Evolutionary conservation across 1,284 basidiomycete species (phyloP).

Genomic region (Austropuccinia psidii): DNA sequence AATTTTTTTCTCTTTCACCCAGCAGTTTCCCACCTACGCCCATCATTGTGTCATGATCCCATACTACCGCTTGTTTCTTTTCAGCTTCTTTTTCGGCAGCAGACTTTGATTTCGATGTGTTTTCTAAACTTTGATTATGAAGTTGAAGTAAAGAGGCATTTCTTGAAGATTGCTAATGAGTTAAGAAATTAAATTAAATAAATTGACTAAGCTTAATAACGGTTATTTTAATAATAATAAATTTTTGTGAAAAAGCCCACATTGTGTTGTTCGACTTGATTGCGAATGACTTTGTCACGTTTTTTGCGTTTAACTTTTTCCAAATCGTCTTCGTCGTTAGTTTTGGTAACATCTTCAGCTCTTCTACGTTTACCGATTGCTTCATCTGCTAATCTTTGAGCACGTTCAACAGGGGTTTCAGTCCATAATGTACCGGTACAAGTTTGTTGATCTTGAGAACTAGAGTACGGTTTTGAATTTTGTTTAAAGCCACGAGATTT

Average conservation of each 20-base stretch:
- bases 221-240: neutral
- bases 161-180: slow-evolving; percentile 57
- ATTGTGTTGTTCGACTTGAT: slow-evolving; percentile 68
- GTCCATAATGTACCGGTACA: slow-evolving; percentile 62
- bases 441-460: slow-evolving; percentile 46
- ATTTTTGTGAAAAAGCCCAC: slow-evolving; percentile 53
- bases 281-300: slow-evolving; percentile 61
- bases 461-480: slow-evolving; percentile 49
- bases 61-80: slow-evolving; percentile 60
- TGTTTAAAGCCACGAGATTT: slow-evolving; percentile 68
- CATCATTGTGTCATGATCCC: slow-evolving; percentile 85
- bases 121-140: slow-evolving; percentile 52
- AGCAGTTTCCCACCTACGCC: slow-evolving; percentile 69
- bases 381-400: slow-evolving; percentile 75
- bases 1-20: slow-evolving; percentile 68
- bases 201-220: neutral
- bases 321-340: slow-evolving; percentile 46
- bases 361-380: slow-evolving; percentile 71
- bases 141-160: slow-evolving; percentile 62
- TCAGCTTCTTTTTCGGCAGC: slow-evolving; percentile 50
- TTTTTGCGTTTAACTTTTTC: slow-evolving; percentile 54
- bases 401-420: slow-evolving; percentile 78
- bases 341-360: slow-evolving; percentile 55
- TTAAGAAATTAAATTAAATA: neutral
- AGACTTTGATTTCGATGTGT: slow-evolving; percentile 48